A percentile compares a stretch with the other conserved stretches of the same genome.
Evolutionary conservation across 306 rosid species (phyloP).

Genomic region (Prinsepia uniflora): DNA sequence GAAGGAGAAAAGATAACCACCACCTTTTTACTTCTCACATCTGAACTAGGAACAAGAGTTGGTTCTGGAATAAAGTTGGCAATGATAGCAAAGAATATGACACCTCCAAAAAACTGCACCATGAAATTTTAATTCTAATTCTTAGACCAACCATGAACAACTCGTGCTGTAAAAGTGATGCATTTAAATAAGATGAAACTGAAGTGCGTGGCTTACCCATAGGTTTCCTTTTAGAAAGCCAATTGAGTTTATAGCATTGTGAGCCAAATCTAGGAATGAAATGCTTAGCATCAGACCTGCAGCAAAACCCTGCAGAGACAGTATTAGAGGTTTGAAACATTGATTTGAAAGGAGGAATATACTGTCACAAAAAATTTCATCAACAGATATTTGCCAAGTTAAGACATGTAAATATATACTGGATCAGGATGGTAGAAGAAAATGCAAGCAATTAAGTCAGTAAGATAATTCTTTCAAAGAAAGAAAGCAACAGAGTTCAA

Average conservation of each 20-base stretch:
- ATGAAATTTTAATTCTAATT: constrained; percentile 23
- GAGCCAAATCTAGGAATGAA: constrained; percentile 97
- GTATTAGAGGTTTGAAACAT: constrained; percentile 11
- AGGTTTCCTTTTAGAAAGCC: constrained; percentile 91
- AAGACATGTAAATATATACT: not conserved
- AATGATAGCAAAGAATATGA: constrained; percentile 71
- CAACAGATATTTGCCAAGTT: not conserved
- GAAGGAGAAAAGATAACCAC: constrained; percentile 16
- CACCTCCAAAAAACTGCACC: constrained; percentile 88
- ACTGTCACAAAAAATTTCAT: not conserved
- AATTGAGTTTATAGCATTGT: constrained; percentile 84
- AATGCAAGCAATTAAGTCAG: not conserved
- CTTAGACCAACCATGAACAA: constrained; percentile 17
- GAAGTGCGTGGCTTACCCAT: constrained; percentile 56
- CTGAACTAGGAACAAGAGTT: constrained; percentile 57
- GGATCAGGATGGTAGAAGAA: not conserved
- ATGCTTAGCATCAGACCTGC: constrained; percentile 96
- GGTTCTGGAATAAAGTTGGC: constrained; percentile 92
- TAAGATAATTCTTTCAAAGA: not conserved
- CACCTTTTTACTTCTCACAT: constrained; percentile 67
- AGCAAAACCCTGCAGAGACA: constrained; percentile 74
- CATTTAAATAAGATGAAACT: not conserved
- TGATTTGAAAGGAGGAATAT: not conserved
- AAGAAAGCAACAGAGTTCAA: too few relatives aligned
- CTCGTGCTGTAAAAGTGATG: constrained; percentile 3